Evolutionary conservation across 805 yeast species (phyloP), one percentile per base, ranked within the genome.

Genomic region (Lipomyces spencermartinsiae): DNA sequence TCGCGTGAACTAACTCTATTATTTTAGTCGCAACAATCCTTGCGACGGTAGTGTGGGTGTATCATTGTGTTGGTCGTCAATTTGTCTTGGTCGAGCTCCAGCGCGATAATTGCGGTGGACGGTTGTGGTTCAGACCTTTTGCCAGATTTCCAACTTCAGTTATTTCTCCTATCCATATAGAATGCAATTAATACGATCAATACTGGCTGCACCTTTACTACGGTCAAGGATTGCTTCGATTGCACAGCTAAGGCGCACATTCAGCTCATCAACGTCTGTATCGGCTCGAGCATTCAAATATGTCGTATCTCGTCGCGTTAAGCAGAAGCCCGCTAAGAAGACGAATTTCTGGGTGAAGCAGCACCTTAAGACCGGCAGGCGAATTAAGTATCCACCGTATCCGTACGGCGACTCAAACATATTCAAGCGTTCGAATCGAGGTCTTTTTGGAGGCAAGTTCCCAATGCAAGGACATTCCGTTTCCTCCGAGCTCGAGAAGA

Each of bases 361-460:
- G 63, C 63, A 54, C 25, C 68, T 69, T 33, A 62, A 62, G 37
- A 59, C 68, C n/a, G 68, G 61, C 7, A 56, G 68, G 10, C 49
- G 63, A 25, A 62, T 69, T 37, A 69, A 81, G 59, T 82, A 82
- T 72, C 95, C 95, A 10, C 87, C 83, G 9, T 90, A 90, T 76
- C 89, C 91, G 62, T 94, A 89, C 79, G 94, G 94, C 34, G 93
- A 90, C 67, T 84, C 97, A 2, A 80, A 82, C 63, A 84, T 87
- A 69, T 94, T 87, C 82, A 93, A 93, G 77, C 90, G 93, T 79
- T 88, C 93, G 73, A 92, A 94, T 78, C 81, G 89, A 62, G 99
- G 98, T 4, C 83, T 95, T 55, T 94, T 86, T 77, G 99, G 98
- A 31, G 99, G 97, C 16, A 86, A 90, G 65, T 89, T 89, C 76